Evolutionary conservation across 768 basidiomycete species (phyloP).

Genomic region (Termitomyces sp.): DNA sequence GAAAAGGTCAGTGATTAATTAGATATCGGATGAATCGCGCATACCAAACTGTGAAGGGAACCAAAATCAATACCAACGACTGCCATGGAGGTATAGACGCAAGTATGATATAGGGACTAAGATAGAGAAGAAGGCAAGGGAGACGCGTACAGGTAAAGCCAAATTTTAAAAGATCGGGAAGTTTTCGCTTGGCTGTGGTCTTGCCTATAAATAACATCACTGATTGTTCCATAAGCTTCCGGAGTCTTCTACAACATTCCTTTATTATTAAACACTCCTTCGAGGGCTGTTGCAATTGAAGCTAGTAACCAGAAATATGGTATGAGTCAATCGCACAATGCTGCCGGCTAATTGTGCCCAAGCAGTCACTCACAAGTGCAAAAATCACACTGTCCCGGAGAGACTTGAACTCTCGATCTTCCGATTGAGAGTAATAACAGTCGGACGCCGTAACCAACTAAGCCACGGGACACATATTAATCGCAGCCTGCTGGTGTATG

Average conservation of each 20-base stretch:
- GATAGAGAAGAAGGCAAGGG: constrained; percentile 2
- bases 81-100: constrained; percentile 50
- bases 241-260: constrained; percentile 19
- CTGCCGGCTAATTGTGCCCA: too few species aligned
- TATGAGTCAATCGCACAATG: neutral
- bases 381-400: neutral
- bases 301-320: too few species aligned
- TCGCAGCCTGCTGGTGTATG: accelerated
- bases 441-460: constrained; percentile 4
- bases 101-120: constrained; percentile 13
- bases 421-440: constrained; percentile 2
- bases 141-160: constrained; percentile 8
- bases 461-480: neutral
- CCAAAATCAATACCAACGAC: constrained; percentile 97
- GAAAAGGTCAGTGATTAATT: constrained; percentile 8
- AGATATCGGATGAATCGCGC: constrained; percentile 14
- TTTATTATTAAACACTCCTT: neutral
- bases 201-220: constrained; percentile 16
- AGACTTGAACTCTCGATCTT: constrained; percentile 5
- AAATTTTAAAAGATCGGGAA: constrained; percentile 17
- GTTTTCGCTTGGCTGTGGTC: constrained; percentile 17
- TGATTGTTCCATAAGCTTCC: constrained; percentile 20
- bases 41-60: constrained; percentile 81
- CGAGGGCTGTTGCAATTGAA: neutral
- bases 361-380: neutral